Base-by-base conservation (phyloP, 805 yeast species). In the Candida ortonii region DNA sequence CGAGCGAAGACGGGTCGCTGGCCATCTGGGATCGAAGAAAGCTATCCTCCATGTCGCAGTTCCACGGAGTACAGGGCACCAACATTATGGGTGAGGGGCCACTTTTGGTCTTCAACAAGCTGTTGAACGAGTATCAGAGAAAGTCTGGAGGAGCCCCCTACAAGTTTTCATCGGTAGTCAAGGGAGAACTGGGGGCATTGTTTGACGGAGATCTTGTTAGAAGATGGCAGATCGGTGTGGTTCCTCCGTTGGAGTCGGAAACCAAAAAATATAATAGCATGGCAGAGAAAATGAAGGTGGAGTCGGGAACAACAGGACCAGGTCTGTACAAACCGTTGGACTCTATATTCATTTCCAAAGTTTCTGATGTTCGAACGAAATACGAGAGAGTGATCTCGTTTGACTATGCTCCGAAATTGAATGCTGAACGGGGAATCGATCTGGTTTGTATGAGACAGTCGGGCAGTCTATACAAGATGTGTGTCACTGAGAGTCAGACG, bases 401-500 rank as follows among this genome's bases (percentile, higher is more conserved):
- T 60, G 96, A 88, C 56, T 88, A 87, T 54, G 74, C 80, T n/a
- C 78, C 80, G 1, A 77, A 73, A 37, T 40, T 60, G 3, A 36
- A 51, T 5, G 63, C 76, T 2, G 61, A 55, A n/a, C 70, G 78
- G 15, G 72, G 76, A 1, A 71, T 84, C 7, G 78, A 81, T 47
- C 68, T 85, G 38, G 77, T 89, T 18, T 88, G 97, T 57, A 82
- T 89, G 83, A 68, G 96, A 44, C 94, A 86, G 50, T 84, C 95
- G 1, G 97, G 97, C 3, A 81, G 85, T 34, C 79, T 88, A 0
- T 88, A 84, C 58, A 68, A 82, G 38, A 84, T 84, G 89, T 73
- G 81, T 0, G 84, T 81, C 0, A 61, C 67, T 1, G 90, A 84
- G 52, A 73, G 83, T 31, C 78, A 78, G 20, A 76, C 77, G 22